Evolutionary conservation across 2,329 filamentous ascomycete species (phyloP), one percentile per base, ranked within the genome.

Genomic region (Curvularia sp.): DNA sequence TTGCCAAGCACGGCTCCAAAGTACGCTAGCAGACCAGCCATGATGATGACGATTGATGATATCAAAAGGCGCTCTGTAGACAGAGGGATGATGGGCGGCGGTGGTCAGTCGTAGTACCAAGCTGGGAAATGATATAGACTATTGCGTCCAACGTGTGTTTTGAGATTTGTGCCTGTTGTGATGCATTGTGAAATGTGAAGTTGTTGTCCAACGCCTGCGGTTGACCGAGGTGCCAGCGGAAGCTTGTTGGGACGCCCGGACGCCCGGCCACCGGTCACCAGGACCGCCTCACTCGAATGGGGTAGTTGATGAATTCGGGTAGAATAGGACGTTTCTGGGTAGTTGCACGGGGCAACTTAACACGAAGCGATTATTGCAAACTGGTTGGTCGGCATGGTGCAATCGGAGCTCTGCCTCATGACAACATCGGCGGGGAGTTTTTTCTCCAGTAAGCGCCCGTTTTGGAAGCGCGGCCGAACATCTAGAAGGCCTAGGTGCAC

Each of bases 291-390:
- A 58, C 55, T 58, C 50, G 49, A 35, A 41, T 8, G 46, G 46
- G 46, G 65, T 57, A 67, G 57, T 33, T 47, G 47, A 62, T 64
- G 22, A 31, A 33, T 66, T 68, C 56, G 61, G 66, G 68, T 69
- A 69, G 70, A 51, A 26, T 33, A 18, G 22, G 22, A 28, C 9
- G 15, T 22, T n/a, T 33, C 50, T 43, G 22, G 66, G 54, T 64
- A 60, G 65, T 35, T 24, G 33, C 44, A 47, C 26, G 46, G 50
- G 53, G 43, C 10, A 10, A 31, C 30, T 4, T 31, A 47, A n/a
- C 53, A 59, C 64, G 63, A 38, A 43, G 30, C 67, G 66, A 71
- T 72, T 65, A 61, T 64, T 49, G 58, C 57, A 31, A 30, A 20
- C 30, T 61, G 53, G 66, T 55, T 69, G 67, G 66, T 58, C 53